phyloP scores from a whole-genome alignment of 2,329 filamentous ascomycete species.

The Graphilbum fragrans region DNA sequence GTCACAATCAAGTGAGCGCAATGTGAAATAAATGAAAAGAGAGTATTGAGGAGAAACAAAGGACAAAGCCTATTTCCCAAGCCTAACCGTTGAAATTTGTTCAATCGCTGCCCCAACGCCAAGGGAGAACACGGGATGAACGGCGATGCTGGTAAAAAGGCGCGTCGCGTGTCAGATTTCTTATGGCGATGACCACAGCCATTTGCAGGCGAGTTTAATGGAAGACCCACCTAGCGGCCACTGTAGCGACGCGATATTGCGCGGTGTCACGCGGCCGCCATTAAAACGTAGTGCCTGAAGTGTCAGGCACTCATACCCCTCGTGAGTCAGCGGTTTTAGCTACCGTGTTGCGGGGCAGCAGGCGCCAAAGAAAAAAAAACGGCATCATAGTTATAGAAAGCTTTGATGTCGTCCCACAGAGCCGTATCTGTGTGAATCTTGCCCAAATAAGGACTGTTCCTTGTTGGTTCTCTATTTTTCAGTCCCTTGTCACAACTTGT shows the following conservation, averaged over 20 bases:
- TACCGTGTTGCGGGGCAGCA: neutral
- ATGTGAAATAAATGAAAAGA: too few species aligned
- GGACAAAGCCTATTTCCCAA: too few species aligned
- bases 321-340: neutral
- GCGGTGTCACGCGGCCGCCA: constrained; percentile 4
- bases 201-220: neutral
- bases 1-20: too few species aligned
- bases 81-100: too few species aligned
- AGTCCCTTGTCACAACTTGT: too few species aligned
- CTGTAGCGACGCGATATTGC: neutral
- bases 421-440: too few species aligned
- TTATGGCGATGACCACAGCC: neutral
- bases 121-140: neutral
- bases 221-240: neutral
- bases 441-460: too few species aligned
- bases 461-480: too few species aligned
- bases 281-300: neutral
- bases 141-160: neutral
- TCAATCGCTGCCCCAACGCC: too few species aligned
- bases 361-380: neutral
- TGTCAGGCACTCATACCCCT: neutral
- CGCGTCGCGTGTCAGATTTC: constrained; percentile 1
- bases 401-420: too few species aligned
- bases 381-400: neutral
- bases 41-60: too few species aligned